These are phyloP conservation scores for Nakaseomyces nivariensis DNA, from an alignment of 1,139 yeast species.

Conservation along the genomic window DNA sequence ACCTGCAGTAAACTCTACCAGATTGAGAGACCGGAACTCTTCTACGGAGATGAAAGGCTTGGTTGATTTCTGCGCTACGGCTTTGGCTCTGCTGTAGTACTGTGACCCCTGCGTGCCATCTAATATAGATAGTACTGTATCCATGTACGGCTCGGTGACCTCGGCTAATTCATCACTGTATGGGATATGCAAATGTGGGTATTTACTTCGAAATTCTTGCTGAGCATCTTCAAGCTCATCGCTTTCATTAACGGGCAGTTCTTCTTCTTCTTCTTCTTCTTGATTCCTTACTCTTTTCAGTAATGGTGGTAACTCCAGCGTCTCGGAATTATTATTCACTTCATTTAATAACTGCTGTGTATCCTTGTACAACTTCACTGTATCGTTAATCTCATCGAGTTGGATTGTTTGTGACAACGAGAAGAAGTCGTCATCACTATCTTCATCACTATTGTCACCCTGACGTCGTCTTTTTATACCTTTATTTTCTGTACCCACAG, in stretches of 20 bases:
- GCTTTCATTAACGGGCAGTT: neutral
- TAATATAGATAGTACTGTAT: slow-evolving; percentile 36
- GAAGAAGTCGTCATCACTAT: neutral
- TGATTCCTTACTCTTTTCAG: neutral
- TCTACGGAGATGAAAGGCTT: slow-evolving; percentile 38
- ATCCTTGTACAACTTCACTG: neutral
- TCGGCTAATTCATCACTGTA: slow-evolving; percentile 18
- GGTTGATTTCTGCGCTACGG: slow-evolving; percentile 32
- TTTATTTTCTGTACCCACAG: neutral
- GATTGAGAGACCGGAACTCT: slow-evolving; percentile 41
- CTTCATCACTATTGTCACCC: neutral
- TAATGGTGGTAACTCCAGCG: neutral
- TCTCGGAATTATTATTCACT: neutral
- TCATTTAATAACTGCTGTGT: neutral
- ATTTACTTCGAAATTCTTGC: neutral
- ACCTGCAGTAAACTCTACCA: slow-evolving; percentile 46
- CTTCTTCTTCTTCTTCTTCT: neutral
- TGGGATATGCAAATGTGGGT: neutral
- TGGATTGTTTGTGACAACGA: neutral
- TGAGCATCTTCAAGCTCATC: neutral
- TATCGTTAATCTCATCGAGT: neutral
- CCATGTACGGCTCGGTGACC: slow-evolving; percentile 30
- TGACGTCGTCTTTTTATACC: neutral
- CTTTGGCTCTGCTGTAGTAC: slow-evolving; percentile 42
- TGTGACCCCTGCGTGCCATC: slow-evolving; percentile 37